These are phyloP conservation scores for Phytophthora kernoviae DNA, from an alignment of 352 stramenopile species.

Conservation along the genomic window DNA sequence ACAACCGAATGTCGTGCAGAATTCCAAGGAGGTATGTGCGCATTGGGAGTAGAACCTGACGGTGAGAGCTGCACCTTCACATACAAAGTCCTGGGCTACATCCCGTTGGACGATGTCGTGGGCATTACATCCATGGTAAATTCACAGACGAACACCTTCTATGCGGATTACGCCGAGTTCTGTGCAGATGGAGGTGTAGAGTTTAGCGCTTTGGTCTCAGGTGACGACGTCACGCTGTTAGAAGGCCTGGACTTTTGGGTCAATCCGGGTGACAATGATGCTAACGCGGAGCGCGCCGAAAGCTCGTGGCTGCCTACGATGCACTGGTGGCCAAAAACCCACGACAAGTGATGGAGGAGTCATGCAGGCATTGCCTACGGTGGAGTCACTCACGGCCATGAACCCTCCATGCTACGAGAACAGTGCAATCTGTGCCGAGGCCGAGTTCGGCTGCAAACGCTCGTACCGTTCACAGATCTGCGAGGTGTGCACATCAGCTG, in stretches of 20 bases:
- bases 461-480: constrained; percentile 67
- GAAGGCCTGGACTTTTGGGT: constrained; percentile 69
- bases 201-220: constrained; percentile 46
- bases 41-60: constrained; percentile 53
- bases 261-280: constrained; percentile 43
- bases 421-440: constrained; percentile 46
- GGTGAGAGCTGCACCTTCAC: constrained; percentile 66
- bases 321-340: constrained; percentile 32
- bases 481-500: constrained; percentile 40
- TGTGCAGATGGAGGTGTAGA: constrained; percentile 58
- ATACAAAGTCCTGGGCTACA: constrained; percentile 67
- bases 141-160: constrained; percentile 37
- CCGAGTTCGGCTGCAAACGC: constrained; percentile 58
- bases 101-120: constrained; percentile 68
- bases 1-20: constrained; percentile 44
- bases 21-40: constrained; percentile 51
- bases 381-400: constrained; percentile 30
- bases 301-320: constrained; percentile 56
- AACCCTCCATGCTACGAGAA: constrained; percentile 76
- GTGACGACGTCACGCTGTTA: too few relatives aligned
- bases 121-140: constrained; percentile 71
- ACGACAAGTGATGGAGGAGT: constrained; percentile 40
- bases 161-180: constrained; percentile 62
- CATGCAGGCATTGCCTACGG: constrained; percentile 53
- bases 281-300: constrained; percentile 54